Evolutionary conservation across 768 basidiomycete genomes (phyloP).

Genomic region (Kwoniella heveanensis): DNA sequence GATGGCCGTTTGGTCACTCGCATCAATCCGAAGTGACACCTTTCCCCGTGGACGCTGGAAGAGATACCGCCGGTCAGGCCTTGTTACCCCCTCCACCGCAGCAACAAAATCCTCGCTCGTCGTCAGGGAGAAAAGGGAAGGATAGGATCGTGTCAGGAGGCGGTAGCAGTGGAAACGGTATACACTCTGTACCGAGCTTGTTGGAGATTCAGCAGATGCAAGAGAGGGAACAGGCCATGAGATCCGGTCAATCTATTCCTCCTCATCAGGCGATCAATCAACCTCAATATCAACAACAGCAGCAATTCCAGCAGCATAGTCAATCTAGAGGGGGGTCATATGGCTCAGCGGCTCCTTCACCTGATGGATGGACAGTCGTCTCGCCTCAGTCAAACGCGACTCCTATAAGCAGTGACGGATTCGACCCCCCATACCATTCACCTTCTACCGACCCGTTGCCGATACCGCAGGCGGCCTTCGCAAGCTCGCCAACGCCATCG

Average conservation of each 20-base stretch:
- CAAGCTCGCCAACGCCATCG: conserved; percentile 7
- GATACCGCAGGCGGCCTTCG: conserved; percentile 20
- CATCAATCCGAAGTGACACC: conserved; percentile 34
- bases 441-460: conserved; percentile 18
- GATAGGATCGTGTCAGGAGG: conserved; percentile 13
- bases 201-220: conserved; percentile 34
- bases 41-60: conserved; percentile 39
- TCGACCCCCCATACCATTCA: conserved; percentile 5
- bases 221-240: conserved; percentile 23
- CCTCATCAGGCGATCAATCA: background rate
- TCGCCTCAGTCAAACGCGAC: conserved; percentile 4
- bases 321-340: conserved; percentile 11
- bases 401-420: conserved; percentile 3
- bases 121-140: conserved; percentile 24
- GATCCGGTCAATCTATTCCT: conserved; percentile 9
- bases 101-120: background rate
- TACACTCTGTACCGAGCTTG: conserved; percentile 26
- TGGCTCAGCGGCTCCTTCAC: background rate
- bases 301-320: background rate
- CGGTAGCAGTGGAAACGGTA: background rate
- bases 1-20: conserved; percentile 16
- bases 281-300: conserved; percentile 1
- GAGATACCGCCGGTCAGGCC: conserved; percentile 13
- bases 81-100: conserved; percentile 15
- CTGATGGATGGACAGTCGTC: conserved; percentile 9